Evolutionary conservation across 768 basidiomycete species (phyloP), one percentile per base, ranked within the genome.

Genomic region (Lepiota subincarnata): DNA sequence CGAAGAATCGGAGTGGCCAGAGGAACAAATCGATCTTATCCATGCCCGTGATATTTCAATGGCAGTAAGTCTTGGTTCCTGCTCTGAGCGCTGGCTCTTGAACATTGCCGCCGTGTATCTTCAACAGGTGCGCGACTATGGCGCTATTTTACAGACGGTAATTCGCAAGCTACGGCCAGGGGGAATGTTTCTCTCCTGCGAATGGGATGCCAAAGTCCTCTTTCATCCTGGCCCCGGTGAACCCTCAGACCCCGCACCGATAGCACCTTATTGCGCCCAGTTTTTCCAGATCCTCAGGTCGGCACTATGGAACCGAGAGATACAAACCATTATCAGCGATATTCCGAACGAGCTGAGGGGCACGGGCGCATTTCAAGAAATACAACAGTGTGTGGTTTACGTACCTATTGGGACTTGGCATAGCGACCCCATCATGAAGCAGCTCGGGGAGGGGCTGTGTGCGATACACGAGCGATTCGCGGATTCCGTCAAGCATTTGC

Each of bases 151-250:
- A 28, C 62, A 65, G 18, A 87, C 92, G 64, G 76, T 77, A 13
- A 74, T 73, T 5, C 81, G 90, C 36, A 72, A 90, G 41, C 70
- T 92, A 11, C 80, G 81, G 41, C 80, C 81, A 4, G 83, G 83
- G n/a, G 89, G 89, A 1, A 66, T 91, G 12, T 85, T 89, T 63
- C 57, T 86, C 6, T 83, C 83, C 1, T 75, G 76, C 38, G 88
- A 90, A 67, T 81, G 84, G 75, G 72, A 69, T 34, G 70, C 74
- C 20, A 68, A 62, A 34, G 73, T 79, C 0, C 52, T 63, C 4
- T 71, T 81, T 62, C 71, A 69, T 37, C 71, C 74, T 6, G 55
- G 54, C 45, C 59, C 62, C 42, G 19, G 18, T 3, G 28, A 40
- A 39, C 48, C 61, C 47, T 56, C 63, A 40, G 18, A 62, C 53